Evolutionary conservation across 352 stramenopile genomes (phyloP).

Genomic region (Pythium sp.): DNA sequence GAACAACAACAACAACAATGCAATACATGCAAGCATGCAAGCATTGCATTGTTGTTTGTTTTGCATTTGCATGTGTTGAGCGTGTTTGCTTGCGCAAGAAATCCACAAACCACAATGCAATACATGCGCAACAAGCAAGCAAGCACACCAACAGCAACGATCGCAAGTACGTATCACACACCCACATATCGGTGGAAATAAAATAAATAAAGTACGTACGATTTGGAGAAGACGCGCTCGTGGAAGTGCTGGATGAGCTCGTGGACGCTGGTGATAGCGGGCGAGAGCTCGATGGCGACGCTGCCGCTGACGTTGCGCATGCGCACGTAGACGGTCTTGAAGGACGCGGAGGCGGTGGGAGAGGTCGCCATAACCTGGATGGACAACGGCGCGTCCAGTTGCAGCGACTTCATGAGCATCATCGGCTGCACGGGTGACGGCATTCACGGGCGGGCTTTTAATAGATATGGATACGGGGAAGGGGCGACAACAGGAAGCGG

Average conservation of each 20-base stretch:
- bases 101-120: neutral
- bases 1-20: conserved; percentile 7
- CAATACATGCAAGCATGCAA: neutral
- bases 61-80: neutral
- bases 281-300: conserved; percentile 51
- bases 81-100: neutral
- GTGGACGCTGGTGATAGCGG: conserved; percentile 29
- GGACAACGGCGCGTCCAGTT: conserved; percentile 29
- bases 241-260: conserved; percentile 69
- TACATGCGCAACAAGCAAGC: neutral
- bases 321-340: conserved; percentile 55
- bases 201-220: conserved; percentile 27
- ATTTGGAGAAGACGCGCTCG: conserved; percentile 68
- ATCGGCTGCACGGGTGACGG: conserved; percentile 11
- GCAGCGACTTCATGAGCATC: conserved; percentile 45
- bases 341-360: conserved; percentile 5
- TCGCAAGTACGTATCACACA: neutral
- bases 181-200: neutral
- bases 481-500: neutral
- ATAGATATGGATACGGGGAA: conserved; percentile 9
- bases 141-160: neutral
- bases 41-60: conserved; percentile 4
- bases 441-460: conserved; percentile 5
- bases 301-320: conserved; percentile 71
- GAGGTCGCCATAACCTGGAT: conserved; percentile 43